A percentile compares a stretch with the other conserved stretches of the same genome.
Evolutionary conservation across 768 basidiomycete species (phyloP).

Genomic region (Asterophora parasitica): DNA sequence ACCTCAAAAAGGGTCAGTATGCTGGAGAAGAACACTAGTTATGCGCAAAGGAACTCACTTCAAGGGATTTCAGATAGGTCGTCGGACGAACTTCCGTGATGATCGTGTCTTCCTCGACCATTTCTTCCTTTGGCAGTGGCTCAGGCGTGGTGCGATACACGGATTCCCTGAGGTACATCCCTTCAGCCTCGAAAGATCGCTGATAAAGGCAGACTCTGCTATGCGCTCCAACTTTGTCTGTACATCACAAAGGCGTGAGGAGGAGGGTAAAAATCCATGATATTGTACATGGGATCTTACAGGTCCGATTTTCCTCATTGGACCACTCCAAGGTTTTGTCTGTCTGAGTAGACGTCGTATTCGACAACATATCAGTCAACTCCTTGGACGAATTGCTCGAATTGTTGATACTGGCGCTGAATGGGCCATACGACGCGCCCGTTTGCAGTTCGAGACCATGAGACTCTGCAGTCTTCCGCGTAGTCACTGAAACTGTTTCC

Average conservation of each 20-base stretch:
- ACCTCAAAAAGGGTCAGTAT: background rate
- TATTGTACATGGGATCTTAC: background rate
- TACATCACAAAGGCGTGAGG: too few species aligned
- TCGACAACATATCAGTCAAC: too few species aligned
- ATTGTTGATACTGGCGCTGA: background rate
- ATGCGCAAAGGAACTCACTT: background rate
- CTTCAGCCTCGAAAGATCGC: background rate
- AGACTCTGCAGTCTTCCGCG: constrained; percentile 1
- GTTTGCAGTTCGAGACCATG: background rate
- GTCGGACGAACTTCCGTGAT: background rate
- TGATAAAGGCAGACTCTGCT: background rate
- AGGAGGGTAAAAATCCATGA: too few species aligned
- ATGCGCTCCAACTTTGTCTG: background rate
- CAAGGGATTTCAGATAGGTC: background rate
- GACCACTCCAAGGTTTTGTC: too few species aligned
- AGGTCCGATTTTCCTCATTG: too few species aligned
- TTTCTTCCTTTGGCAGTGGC: constrained; percentile 1
- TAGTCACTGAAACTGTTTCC: background rate
- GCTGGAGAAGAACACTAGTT: background rate
- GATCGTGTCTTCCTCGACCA: background rate
- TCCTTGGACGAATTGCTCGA: background rate
- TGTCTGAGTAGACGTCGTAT: too few species aligned
- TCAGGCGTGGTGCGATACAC: background rate
- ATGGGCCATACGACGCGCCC: constrained; percentile 6
- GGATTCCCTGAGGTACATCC: background rate